Percentiles rank a stretch among this genome's conserved stretches.
phyloP scores from a whole-genome alignment of 2,329 filamentous ascomycete species.

The Monilinia fructigena region DNA sequence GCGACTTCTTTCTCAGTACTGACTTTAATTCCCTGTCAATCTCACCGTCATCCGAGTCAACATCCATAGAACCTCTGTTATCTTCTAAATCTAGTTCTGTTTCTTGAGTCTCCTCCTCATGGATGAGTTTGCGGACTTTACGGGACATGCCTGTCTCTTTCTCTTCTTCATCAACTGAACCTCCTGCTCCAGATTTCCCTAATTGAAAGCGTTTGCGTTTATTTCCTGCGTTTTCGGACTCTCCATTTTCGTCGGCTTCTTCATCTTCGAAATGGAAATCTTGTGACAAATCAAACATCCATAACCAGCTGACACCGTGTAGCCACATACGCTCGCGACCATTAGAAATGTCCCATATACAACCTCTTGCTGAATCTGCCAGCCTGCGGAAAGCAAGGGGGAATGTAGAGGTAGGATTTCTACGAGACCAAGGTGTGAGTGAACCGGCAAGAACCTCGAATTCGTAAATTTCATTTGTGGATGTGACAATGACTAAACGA shows the following conservation, averaged over 20 bases:
- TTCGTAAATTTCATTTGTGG: slow-evolving; percentile 67
- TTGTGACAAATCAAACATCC: slow-evolving; percentile 83
- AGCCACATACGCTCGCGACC: slow-evolving; percentile 72
- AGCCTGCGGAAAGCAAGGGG: slow-evolving; percentile 72
- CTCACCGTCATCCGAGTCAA: slow-evolving; percentile 19
- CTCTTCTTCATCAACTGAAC: slow-evolving; percentile 43
- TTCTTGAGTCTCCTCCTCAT: slow-evolving; percentile 44
- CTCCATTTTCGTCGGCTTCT: slow-evolving; percentile 28
- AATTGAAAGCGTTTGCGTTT: slow-evolving; percentile 22
- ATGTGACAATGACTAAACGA: slow-evolving; percentile 59
- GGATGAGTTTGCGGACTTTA: slow-evolving; percentile 42
- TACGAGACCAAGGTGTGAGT: slow-evolving; percentile 80
- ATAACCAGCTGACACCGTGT: slow-evolving; percentile 81
- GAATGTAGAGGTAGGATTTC: slow-evolving; percentile 73
- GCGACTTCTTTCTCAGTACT: slow-evolving; percentile 30
- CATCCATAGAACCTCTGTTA: slow-evolving; percentile 5
- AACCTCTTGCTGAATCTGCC: slow-evolving; percentile 78
- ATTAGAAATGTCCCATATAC: slow-evolving; percentile 71
- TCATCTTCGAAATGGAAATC: slow-evolving; percentile 47
- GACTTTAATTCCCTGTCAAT: slow-evolving; percentile 2
- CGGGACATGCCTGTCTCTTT: slow-evolving; percentile 40
- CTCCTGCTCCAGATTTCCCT: slow-evolving; percentile 53
- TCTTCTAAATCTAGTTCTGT: slow-evolving; percentile 31
- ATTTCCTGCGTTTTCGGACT: slow-evolving; percentile 18
- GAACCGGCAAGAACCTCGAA: slow-evolving; percentile 76